These are phyloP conservation scores for Astrothelium macrocarpum DNA, from an alignment of 495 filamentous ascomycete genomes.

Conservation along the genomic window DNA sequence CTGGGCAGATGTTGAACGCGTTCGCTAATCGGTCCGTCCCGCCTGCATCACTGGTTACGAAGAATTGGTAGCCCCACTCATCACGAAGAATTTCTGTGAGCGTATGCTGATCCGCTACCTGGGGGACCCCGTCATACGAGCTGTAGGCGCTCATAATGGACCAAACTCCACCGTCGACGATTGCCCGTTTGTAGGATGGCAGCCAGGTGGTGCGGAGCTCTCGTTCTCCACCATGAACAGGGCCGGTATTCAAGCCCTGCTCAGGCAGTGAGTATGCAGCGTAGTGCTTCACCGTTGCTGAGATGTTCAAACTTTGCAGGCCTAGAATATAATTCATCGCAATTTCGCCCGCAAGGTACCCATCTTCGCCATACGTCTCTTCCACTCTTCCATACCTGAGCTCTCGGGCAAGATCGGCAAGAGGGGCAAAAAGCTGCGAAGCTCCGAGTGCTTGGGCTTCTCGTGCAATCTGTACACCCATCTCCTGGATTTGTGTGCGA, in stretches of 20 bases:
- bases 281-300: conserved; percentile 63
- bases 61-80: conserved; percentile 63
- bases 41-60: conserved; percentile 47
- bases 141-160: conserved; percentile 61
- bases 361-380: conserved; percentile 59
- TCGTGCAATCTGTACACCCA: conserved; percentile 50
- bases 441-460: conserved; percentile 55
- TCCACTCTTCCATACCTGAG: conserved; percentile 60
- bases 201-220: conserved; percentile 60
- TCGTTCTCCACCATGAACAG: conserved; percentile 58
- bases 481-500: conserved; percentile 43
- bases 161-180: conserved; percentile 57
- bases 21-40: conserved; percentile 56
- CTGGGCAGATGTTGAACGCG: conserved; percentile 51
- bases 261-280: conserved; percentile 55
- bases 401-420: conserved; percentile 58
- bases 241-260: conserved; percentile 58
- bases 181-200: conserved; percentile 54
- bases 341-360: conserved; percentile 51
- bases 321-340: conserved; percentile 52
- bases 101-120: conserved; percentile 49
- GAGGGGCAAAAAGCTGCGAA: conserved; percentile 59
- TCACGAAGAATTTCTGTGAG: conserved; percentile 56
- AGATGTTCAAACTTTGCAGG: conserved; percentile 52
- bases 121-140: conserved; percentile 59